Conservation (phyloP, 1,284 basidiomycete species). For the Cryptococcus amylolentus region DNA sequence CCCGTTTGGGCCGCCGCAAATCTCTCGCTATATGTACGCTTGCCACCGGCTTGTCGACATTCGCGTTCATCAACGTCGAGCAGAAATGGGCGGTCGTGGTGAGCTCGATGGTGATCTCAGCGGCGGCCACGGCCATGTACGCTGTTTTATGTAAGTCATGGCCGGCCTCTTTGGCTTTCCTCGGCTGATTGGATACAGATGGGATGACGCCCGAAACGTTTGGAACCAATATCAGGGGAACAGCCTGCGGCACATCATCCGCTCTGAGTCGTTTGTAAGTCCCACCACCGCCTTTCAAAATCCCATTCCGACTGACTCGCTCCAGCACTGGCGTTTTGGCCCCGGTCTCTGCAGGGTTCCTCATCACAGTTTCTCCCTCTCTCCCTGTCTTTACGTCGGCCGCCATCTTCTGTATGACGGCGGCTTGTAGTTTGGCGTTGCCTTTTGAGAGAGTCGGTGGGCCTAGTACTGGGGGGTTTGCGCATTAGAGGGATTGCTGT, state of each 20-base stretch:
- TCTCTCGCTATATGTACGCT: conserved; percentile 78
- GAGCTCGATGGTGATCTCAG: conserved; percentile 73
- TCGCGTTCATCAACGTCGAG: conserved; percentile 65
- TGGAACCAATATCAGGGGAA: conserved; percentile 76
- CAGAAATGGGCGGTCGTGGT: conserved; percentile 64
- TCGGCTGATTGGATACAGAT: conserved; percentile 23
- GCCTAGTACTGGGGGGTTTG: conserved; percentile 5
- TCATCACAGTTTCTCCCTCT: conserved; percentile 67
- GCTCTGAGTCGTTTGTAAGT: conserved; percentile 80
- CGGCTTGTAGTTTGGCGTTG: conserved; percentile 63
- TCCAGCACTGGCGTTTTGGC: conserved; percentile 84
- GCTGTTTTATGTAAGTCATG: conserved; percentile 73
- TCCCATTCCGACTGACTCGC: neutral
- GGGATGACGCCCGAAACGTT: conserved; percentile 90
- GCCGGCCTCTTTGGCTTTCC: neutral
- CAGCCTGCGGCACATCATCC: conserved; percentile 85
- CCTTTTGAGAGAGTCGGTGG: conserved; percentile 44
- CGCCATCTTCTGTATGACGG: conserved; percentile 65
- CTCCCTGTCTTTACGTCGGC: conserved; percentile 78
- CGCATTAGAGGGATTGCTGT: too few species aligned
- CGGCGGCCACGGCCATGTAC: conserved; percentile 87
- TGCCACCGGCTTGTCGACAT: conserved; percentile 73
- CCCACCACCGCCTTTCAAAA: neutral
- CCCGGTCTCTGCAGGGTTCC: conserved; percentile 75
- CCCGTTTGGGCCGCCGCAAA: conserved; percentile 66